phyloP scores from a whole-genome alignment of 2,329 filamentous ascomycete species.

The Fusarium palustre region DNA sequence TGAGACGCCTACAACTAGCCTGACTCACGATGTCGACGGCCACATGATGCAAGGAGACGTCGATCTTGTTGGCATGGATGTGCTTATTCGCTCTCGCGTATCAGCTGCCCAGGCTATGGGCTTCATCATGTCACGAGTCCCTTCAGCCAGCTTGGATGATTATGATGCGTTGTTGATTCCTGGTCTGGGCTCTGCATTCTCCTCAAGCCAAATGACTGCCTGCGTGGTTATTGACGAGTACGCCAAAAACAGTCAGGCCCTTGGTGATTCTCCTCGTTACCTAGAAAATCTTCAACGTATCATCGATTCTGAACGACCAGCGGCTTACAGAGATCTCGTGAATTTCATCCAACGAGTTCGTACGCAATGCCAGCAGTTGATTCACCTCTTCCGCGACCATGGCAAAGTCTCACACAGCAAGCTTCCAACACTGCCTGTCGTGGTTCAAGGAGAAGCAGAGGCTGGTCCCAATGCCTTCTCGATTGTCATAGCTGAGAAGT shows the following conservation, averaged over 20 bases:
- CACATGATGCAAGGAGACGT: conserved; percentile 98
- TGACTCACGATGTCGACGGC: conserved; percentile 95
- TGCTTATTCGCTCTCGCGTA: conserved; percentile 89
- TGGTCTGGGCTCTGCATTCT: conserved; percentile 77
- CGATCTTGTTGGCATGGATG: conserved; percentile 90
- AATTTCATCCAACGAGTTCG: conserved; percentile 90
- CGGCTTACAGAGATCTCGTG: conserved; percentile 88
- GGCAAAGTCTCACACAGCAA: conserved; percentile 81
- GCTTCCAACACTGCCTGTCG: conserved; percentile 84
- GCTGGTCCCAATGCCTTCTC: conserved; percentile 95
- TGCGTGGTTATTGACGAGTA: conserved; percentile 91
- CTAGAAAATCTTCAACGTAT: conserved; percentile 76
- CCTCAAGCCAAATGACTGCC: conserved; percentile 86
- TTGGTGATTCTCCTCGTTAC: conserved; percentile 63
- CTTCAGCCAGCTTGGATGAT: conserved; percentile 68
- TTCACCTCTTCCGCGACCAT: conserved; percentile 92
- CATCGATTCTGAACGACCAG: conserved; percentile 83
- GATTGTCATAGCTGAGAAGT: conserved; percentile 86
- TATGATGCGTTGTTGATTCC: conserved; percentile 75
- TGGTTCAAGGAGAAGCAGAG: conserved; percentile 93
- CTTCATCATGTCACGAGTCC: conserved; percentile 81
- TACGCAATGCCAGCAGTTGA: conserved; percentile 88
- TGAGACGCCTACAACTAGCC: conserved; percentile 69
- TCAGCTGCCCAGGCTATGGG: conserved; percentile 88
- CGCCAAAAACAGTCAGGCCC: conserved; percentile 68